Evolutionary conservation across 2,329 filamentous ascomycete genomes (phyloP), one percentile per base, ranked within the genome.

Genomic region (Fusarium palustre): DNA sequence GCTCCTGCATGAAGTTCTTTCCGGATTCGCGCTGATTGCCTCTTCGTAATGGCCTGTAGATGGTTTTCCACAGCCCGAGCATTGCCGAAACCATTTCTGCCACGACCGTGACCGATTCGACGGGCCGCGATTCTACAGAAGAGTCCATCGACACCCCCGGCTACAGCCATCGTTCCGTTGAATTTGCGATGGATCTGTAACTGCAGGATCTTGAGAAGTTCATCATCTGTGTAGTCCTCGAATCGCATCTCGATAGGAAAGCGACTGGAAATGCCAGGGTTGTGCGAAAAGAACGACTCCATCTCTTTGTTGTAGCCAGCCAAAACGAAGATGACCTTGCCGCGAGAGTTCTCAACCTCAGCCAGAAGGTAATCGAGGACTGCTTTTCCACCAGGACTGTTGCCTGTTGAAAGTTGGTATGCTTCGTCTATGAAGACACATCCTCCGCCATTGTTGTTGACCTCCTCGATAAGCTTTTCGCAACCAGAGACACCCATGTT

Each of bases 351-450:
- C 70, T 94, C 92, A 1, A 93, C 86, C 70, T 94, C 91, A 0
- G 90, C 84, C 0, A 95, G 84, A 0, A 95, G 80, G 63, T 85
- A 92, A 65, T 95, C 91, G 0, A 95, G 80, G 0, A 93, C 90
- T 0, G 85, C 84, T 1, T 79, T 81, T 0, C 91, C 91, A 1
- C 86, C 86, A 4, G 75, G 71, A 24, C 80, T 90, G 57, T 87
- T 86, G 0, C 85, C 85, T 1, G 86, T 87, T 0, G 87, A 84
- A 0, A 95, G 81, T 67, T 94, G 91, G 72, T 95, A 94, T 0
- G 92, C 91, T 76, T 95, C 92, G 63, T 95, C 92, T 24, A 95
- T 90, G 73, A 95, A 94, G 2, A 93, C 73, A 0, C 89, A 89
- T 0, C 92, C 92, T 0, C 91, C 92, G 0, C 87, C 88, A 1